Percentiles rank a stretch among this genome's conserved stretches.
These are phyloP conservation scores for Aspergillus glaucus DNA, from an alignment of 2,329 filamentous ascomycete species.

Conservation along the genomic window DNA sequence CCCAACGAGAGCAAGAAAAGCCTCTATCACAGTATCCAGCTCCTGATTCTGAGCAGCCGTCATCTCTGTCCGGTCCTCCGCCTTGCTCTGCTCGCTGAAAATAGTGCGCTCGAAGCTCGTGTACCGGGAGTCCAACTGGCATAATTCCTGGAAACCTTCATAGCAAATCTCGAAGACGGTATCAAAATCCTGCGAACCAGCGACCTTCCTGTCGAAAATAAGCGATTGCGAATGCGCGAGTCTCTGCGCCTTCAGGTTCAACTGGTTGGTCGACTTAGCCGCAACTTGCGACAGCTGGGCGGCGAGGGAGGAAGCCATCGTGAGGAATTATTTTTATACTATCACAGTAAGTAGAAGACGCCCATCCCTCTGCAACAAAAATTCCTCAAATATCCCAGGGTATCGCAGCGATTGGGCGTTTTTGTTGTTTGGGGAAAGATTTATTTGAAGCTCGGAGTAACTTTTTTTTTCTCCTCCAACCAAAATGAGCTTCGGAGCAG, in stretches of 20 bases:
- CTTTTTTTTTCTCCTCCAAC: slow-evolving; percentile 28
- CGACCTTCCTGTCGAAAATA: slow-evolving; percentile 81
- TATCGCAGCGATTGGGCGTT: not conserved
- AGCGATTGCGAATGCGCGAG: slow-evolving; percentile 88
- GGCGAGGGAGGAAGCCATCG: slow-evolving; percentile 80
- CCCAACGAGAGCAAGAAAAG: slow-evolving; percentile 74
- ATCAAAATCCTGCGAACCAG: slow-evolving; percentile 83
- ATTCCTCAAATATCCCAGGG: slow-evolving; percentile 1
- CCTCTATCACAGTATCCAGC: slow-evolving; percentile 69
- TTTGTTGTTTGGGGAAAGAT: not conserved
- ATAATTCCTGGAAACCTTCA: slow-evolving; percentile 87
- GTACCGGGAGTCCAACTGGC: slow-evolving; percentile 77
- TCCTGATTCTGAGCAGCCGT: slow-evolving; percentile 73
- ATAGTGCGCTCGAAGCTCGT: slow-evolving; percentile 66
- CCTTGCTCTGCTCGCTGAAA: slow-evolving; percentile 90
- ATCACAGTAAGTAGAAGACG: slow-evolving; percentile 8
- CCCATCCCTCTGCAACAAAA: slow-evolving; percentile 14
- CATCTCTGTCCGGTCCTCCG: slow-evolving; percentile 80
- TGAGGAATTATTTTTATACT: slow-evolving; percentile 12
- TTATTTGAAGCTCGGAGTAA: slow-evolving; percentile 11
- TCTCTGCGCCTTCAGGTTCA: slow-evolving; percentile 90
- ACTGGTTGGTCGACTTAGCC: slow-evolving; percentile 78
- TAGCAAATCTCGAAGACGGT: slow-evolving; percentile 79
- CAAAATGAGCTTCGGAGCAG: slow-evolving; percentile 15
- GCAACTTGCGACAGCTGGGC: slow-evolving; percentile 92